phyloP scores from a whole-genome alignment of 371 early-diverging fungal species.

The Apophysomyces sp. region DNA sequence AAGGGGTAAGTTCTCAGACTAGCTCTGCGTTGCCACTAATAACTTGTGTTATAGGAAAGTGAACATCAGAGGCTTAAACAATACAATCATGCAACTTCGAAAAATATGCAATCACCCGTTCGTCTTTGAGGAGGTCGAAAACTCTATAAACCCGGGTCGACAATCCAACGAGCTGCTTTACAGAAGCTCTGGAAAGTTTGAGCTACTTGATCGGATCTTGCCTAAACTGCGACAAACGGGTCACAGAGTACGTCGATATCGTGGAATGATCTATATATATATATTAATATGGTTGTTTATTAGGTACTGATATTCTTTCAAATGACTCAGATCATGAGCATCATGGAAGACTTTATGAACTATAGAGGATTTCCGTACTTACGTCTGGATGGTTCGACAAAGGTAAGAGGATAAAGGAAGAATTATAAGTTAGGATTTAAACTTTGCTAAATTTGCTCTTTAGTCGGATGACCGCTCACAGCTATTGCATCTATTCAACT shows the following conservation, averaged over 20 bases:
- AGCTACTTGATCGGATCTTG: constrained; percentile 96
- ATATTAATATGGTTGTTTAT: background rate
- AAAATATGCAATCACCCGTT: constrained; percentile 99
- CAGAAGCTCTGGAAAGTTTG: constrained; percentile 95
- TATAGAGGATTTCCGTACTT: constrained; percentile 79
- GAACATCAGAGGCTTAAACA: constrained; percentile 86
- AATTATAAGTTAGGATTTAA: background rate
- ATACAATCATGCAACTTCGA: constrained; percentile 98
- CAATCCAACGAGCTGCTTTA: constrained; percentile 63
- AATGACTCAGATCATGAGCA: constrained; percentile 98
- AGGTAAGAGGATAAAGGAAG: constrained; percentile 39
- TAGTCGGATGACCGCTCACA: constrained; percentile 83
- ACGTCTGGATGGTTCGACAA: constrained; percentile 96
- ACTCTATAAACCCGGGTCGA: constrained; percentile 64
- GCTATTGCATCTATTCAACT: constrained; percentile 83
- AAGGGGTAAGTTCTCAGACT: constrained; percentile 42
- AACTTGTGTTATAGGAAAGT: constrained; percentile 22
- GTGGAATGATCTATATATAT: background rate
- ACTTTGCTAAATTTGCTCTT: background rate
- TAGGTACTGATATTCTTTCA: constrained; percentile 97
- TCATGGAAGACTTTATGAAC: constrained; percentile 94
- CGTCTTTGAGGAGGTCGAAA: constrained; percentile 96
- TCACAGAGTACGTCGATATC: constrained; percentile 68
- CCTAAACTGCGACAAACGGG: constrained; percentile 85
- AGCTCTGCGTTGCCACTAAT: background rate